Evolutionary conservation across 768 basidiomycete genomes (phyloP).

Genomic region (Suillus subalutaceus): DNA sequence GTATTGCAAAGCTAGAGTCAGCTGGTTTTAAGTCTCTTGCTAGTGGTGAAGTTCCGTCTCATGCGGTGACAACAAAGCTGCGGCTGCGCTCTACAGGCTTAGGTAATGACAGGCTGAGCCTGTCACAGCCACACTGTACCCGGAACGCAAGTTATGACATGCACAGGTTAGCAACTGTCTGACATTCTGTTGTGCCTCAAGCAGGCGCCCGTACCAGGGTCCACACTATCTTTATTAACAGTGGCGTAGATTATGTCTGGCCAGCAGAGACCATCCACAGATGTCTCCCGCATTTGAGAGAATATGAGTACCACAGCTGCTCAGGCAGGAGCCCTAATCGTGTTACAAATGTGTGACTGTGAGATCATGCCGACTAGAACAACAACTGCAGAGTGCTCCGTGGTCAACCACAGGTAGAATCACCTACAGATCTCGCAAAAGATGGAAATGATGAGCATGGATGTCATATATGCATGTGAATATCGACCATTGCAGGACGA

Average conservation of each 20-base stretch:
- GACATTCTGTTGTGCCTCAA: neutral
- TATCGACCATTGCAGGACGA: constrained; percentile 11
- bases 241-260: neutral
- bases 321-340: neutral
- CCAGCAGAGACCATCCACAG: neutral
- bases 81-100: neutral
- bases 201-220: neutral
- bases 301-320: neutral
- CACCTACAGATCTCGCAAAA: neutral
- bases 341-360: neutral
- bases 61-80: neutral
- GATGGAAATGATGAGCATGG: neutral
- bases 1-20: neutral
- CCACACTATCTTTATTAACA: neutral
- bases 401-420: neutral
- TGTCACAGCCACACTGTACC: no score
- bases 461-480: constrained; percentile 6
- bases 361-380: neutral
- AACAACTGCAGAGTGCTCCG: neutral
- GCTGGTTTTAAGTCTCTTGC: neutral
- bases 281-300: neutral
- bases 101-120: neutral
- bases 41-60: no score
- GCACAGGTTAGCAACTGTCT: neutral
- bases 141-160: neutral